Conservation (phyloP, 2,329 filamentous ascomycete species). For the Fusarium xyrophilum region DNA sequence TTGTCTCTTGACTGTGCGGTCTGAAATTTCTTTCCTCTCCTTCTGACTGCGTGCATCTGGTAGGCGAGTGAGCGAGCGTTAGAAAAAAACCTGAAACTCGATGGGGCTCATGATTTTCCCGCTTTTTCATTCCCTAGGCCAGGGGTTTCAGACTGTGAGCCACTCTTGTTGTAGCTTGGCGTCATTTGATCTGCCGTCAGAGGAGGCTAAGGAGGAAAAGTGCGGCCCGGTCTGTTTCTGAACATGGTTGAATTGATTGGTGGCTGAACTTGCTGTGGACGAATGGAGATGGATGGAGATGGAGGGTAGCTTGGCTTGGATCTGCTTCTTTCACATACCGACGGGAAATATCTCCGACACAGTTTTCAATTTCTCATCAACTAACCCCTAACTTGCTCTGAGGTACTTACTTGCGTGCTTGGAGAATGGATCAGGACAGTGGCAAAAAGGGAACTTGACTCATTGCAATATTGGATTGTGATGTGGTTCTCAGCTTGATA, state of each 20-base stretch:
- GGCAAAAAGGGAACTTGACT: neutral
- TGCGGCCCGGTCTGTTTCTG: conserved; percentile 19
- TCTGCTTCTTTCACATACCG: neutral
- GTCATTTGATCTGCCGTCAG: conserved; percentile 22
- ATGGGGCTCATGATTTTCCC: conserved; percentile 16
- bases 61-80: conserved; percentile 5
- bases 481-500: neutral
- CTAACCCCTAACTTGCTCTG: neutral
- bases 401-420: neutral
- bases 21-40: neutral
- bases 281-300: neutral
- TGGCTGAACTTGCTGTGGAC: conserved; percentile 10
- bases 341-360: neutral
- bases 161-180: conserved; percentile 28
- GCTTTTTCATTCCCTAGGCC: conserved; percentile 9
- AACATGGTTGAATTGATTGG: conserved; percentile 3
- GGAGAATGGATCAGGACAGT: neutral
- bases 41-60: conserved; percentile 6
- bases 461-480: neutral
- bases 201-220: conserved; percentile 20
- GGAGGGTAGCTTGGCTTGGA: neutral
- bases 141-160: conserved; percentile 22
- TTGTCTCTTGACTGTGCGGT: conserved; percentile 11
- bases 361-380: neutral
- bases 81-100: conserved; percentile 32